Evolutionary conservation across 306 rosid genomes (phyloP), one percentile per base, ranked within the genome.

Genomic region (Cucumis melo): DNA sequence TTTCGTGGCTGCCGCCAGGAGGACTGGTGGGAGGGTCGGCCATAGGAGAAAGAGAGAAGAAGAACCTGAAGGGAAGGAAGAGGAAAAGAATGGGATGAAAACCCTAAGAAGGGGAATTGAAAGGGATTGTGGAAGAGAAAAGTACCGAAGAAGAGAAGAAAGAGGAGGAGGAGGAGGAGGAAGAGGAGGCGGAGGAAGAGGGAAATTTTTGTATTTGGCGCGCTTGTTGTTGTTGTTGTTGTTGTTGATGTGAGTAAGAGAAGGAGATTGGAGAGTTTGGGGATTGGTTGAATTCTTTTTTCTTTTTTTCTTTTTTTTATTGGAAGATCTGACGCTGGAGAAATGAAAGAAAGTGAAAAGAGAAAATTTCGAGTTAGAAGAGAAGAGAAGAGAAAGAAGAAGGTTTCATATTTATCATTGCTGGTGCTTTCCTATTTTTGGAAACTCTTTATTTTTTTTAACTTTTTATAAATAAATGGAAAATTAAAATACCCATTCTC

Each of bases 1-100:
- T 89, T 36, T 93, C 98, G 76, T 91, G 94, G 81, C 89, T 87
- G 57, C 87, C 91, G 6, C 85, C 88, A 1, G 85, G 67, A 10
- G 95, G 93, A 66, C 95, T 93, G 51, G 87, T 57, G 64, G 97
- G 91, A 67, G 84, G 90, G 78, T 93, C 98, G 75, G 93, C 92
- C 96, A 93, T 86, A 44, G 21, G 77, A 50, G 36, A 4, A 4
- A 3, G 36, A 32, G 4, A 32, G 5, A 32, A 32, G 39, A 63
- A 85, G 80, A 79, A 58, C 81, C 81, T 84, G 81, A 78, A 84
- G 50, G 38, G 38, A 29, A 14, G 5, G 24, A 67, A 14, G 5
- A 24, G 23, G 10, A 56, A 23, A 20, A 39, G 19, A 78, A 5
- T 11, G 21, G 8, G 46, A 13, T 4, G 51, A 23, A 51, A 51